Percentiles rank a stretch among this genome's conserved stretches.
These are phyloP conservation scores for Dissophora globulifera DNA, from an alignment of 192 early-diverging fungal species.

Conservation along the genomic window DNA sequence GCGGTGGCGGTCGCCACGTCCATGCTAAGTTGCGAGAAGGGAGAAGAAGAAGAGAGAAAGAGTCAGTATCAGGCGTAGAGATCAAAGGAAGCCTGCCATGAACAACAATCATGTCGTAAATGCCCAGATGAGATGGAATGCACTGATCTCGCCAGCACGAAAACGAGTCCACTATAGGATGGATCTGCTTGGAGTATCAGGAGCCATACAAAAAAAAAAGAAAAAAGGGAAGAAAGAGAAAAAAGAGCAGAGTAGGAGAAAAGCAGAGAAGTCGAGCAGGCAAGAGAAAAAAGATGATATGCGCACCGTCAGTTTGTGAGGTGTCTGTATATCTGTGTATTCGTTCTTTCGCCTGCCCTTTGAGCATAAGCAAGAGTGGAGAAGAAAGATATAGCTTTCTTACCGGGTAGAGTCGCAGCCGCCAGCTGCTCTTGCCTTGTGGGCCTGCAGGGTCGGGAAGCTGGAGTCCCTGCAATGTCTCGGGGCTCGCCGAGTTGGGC, in stretches of 20 bases:
- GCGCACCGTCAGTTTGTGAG: slow-evolving; percentile 39
- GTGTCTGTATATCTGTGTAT: slow-evolving; percentile 10
- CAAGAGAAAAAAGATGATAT: slow-evolving; percentile 11
- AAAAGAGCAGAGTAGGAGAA: too few species aligned
- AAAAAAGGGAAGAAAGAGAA: too few species aligned
- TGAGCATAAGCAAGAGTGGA: too few species aligned
- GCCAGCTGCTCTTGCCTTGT: slow-evolving; percentile 24
- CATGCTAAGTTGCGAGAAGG: slow-evolving; percentile 32
- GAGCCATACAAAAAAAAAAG: too few species aligned
- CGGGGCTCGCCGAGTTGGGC: not conserved
- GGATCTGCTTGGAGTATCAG: slow-evolving; percentile 7
- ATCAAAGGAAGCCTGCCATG: not conserved
- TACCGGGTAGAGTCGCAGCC: slow-evolving; percentile 50
- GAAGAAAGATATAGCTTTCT: not conserved
- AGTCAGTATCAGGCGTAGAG: slow-evolving; percentile 1
- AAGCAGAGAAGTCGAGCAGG: too few species aligned
- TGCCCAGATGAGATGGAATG: too few species aligned
- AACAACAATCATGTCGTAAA: too few species aligned
- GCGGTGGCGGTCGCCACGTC: slow-evolving; percentile 48
- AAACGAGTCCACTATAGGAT: not conserved
- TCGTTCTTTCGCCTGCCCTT: slow-evolving; percentile 18
- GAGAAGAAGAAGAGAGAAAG: not conserved
- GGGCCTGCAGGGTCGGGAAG: not conserved
- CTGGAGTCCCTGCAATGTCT: not conserved
- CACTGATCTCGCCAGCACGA: not conserved